These are phyloP conservation scores for Fusarium poae DNA, from an alignment of 2,329 filamentous ascomycete species.

Conservation along the genomic window DNA sequence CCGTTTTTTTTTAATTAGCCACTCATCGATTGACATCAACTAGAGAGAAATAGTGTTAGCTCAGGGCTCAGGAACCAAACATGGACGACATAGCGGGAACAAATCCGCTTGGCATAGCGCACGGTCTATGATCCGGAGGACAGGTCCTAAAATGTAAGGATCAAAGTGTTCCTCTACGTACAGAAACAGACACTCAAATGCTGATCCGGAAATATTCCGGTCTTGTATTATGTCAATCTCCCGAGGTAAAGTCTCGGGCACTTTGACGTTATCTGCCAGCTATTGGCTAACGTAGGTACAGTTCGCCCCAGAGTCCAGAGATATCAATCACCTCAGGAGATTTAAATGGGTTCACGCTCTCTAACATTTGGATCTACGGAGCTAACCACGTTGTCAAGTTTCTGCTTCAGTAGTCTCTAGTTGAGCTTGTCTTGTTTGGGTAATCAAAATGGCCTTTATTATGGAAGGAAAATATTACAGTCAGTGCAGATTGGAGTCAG, in stretches of 20 bases:
- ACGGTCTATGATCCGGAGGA: not conserved
- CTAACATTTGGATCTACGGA: not conserved
- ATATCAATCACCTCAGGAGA: not conserved
- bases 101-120: not conserved
- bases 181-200: not conserved
- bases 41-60: not conserved
- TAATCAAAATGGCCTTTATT: not conserved
- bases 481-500: not conserved
- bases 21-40: not conserved
- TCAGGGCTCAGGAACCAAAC: not conserved
- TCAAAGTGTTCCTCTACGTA: no score
- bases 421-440: not conserved
- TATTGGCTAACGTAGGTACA: not conserved
- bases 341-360: not conserved
- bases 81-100: not conserved
- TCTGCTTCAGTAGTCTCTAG: not conserved
- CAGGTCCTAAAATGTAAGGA: not conserved
- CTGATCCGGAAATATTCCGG: not conserved
- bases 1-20: not conserved
- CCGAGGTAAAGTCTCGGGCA: not conserved
- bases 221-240: not conserved
- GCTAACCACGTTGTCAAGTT: not conserved
- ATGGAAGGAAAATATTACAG: not conserved
- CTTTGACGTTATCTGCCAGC: accelerated
- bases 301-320: not conserved